These are phyloP conservation scores for Wilcoxina mikolae DNA, from an alignment of 495 filamentous ascomycete genomes.

Conservation along the genomic window DNA sequence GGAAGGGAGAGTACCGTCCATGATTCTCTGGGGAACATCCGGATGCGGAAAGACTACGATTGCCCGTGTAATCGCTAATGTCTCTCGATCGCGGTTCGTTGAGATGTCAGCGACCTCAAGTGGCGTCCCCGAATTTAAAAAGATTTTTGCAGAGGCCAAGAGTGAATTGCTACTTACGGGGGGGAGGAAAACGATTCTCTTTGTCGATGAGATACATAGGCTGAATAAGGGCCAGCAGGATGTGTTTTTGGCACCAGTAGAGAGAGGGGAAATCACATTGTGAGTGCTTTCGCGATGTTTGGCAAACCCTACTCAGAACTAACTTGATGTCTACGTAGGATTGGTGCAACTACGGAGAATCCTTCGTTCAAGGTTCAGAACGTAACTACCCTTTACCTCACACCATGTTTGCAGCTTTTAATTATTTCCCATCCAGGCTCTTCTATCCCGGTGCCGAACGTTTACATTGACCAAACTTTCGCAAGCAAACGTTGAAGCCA, in stretches of 20 bases:
- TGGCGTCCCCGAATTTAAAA: conserved; percentile 88
- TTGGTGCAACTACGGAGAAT: conserved; percentile 94
- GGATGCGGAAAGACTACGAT: conserved; percentile 97
- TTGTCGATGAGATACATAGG: conserved; percentile 72
- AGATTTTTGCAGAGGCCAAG: conserved; percentile 73
- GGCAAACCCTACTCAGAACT: not conserved
- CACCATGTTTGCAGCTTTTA: too few relatives aligned
- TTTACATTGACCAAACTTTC: conserved; percentile 69
- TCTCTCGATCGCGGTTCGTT: conserved; percentile 69
- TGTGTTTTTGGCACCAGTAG: conserved; percentile 85
- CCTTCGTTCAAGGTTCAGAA: conserved; percentile 87
- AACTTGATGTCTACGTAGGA: conserved; percentile 28
- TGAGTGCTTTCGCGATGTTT: conserved; percentile 12
- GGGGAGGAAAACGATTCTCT: conserved; percentile 84
- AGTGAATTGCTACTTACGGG: conserved; percentile 63
- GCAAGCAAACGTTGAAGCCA: conserved; percentile 51
- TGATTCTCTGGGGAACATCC: conserved; percentile 87
- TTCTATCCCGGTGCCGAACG: conserved; percentile 77
- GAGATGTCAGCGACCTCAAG: conserved; percentile 91
- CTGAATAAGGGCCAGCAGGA: conserved; percentile 92
- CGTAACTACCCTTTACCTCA: too few relatives aligned
- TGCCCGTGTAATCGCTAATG: conserved; percentile 75
- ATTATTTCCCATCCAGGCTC: too few relatives aligned
- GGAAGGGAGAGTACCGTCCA: conserved; percentile 70
- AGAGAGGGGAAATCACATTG: conserved; percentile 76